phyloP scores from a whole-genome alignment of 2,329 filamentous ascomycete species.

The Conoideocrella luteorostrata region DNA sequence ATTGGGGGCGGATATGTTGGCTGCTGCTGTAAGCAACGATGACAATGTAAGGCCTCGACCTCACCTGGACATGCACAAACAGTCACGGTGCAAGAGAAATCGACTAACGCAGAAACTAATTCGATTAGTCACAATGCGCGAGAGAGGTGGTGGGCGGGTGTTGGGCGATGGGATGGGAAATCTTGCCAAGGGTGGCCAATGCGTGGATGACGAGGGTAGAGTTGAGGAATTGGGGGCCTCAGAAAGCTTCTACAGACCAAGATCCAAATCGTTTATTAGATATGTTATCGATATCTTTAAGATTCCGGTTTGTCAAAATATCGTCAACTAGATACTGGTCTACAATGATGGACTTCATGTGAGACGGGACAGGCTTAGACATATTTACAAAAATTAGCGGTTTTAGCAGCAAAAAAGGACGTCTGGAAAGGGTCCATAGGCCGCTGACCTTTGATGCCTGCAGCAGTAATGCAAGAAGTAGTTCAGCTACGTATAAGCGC shows the following conservation, averaged over 20 bases:
- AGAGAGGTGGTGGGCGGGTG: background rate
- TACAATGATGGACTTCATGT: background rate
- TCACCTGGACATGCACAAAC: slow-evolving; percentile 6
- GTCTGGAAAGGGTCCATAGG: no score
- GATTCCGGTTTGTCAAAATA: no score
- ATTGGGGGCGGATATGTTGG: slow-evolving; percentile 1
- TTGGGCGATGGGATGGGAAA: background rate
- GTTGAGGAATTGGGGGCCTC: no score
- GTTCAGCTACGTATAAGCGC: no score
- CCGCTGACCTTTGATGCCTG: background rate
- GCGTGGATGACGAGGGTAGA: no score
- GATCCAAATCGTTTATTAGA: no score
- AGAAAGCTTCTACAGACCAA: no score
- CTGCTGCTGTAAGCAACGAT: background rate
- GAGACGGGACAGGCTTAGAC: slow-evolving; percentile 4
- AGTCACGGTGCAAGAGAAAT: slow-evolving; percentile 4
- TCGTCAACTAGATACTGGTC: background rate
- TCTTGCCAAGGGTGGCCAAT: no score
- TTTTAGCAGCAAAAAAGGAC: no score
- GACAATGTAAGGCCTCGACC: slow-evolving; percentile 4
- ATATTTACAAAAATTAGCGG: background rate
- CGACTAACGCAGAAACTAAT: background rate
- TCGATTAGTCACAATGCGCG: slow-evolving; percentile 6
- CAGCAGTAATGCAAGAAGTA: background rate
- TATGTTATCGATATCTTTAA: no score